A percentile compares a stretch with the other conserved stretches of the same genome.
Conservation (phyloP, 2,329 filamentous ascomycete species). For the Decorospora gaudefroyi region DNA sequence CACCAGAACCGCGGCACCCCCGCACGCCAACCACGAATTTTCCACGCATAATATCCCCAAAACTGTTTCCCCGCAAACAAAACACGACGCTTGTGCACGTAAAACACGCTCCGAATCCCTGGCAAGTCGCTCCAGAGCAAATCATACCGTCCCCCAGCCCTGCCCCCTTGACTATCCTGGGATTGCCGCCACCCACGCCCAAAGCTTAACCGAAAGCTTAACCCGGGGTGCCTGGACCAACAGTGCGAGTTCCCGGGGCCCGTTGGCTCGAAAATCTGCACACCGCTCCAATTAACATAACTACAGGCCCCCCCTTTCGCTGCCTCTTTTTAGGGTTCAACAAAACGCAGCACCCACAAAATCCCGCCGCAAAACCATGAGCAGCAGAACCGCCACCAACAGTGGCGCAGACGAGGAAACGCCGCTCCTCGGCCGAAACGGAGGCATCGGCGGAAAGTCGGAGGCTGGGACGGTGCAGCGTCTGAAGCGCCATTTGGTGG, state of each 20-base stretch:
- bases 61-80: conserved; percentile 9
- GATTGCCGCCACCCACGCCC: conserved; percentile 29
- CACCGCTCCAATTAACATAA: conserved; percentile 16
- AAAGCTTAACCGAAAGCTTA: conserved; percentile 36
- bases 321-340: conserved; percentile 9
- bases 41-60: conserved; percentile 11
- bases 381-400: conserved; percentile 14
- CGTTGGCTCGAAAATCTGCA: conserved; percentile 3
- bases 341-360: conserved; percentile 7
- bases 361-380: conserved; percentile 18
- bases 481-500: conserved; percentile 43
- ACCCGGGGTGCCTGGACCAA: conserved; percentile 22
- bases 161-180: conserved; percentile 29
- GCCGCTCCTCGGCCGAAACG: conserved; percentile 38
- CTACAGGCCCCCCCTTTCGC: conserved; percentile 10
- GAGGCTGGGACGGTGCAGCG: conserved; percentile 14
- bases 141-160: conserved; percentile 1
- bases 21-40: conserved; percentile 20
- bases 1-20: conserved; percentile 12
- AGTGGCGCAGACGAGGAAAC: conserved; percentile 36
- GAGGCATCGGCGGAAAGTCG: conserved; percentile 27
- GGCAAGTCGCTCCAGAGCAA: conserved; percentile 14
- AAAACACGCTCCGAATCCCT: background rate
- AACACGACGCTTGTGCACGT: conserved; percentile 2
- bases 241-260: conserved; percentile 3